A percentile compares a stretch with the other conserved stretches of the same genome.
These are phyloP conservation scores for Coemansia sp. DNA, from an alignment of 192 early-diverging fungal genomes.

Conservation along the genomic window DNA sequence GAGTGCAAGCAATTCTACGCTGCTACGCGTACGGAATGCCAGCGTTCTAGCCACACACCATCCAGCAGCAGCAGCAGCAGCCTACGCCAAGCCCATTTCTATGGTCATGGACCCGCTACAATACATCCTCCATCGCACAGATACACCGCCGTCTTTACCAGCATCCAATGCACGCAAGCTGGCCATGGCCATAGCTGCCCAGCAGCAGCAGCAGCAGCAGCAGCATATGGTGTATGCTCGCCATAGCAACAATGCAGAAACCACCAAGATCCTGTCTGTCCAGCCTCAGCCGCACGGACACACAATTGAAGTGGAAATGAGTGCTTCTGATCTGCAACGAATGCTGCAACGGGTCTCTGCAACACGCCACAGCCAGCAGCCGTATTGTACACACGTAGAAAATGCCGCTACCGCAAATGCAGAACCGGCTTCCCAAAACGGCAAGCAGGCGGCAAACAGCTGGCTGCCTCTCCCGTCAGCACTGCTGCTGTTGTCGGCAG, in stretches of 20 bases:
- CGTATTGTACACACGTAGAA: not conserved
- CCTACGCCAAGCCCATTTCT: not conserved
- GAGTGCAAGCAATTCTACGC: not conserved
- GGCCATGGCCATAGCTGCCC: constrained; percentile 1
- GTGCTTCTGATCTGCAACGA: constrained; percentile 10
- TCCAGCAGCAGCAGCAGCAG: constrained; percentile 3
- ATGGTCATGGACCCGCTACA: constrained; percentile 28
- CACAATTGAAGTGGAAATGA: constrained; percentile 33
- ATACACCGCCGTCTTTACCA: not conserved
- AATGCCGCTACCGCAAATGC: not conserved
- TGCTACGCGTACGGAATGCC: constrained; percentile 4
- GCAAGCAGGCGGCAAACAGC: no score
- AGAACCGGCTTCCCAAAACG: no score
- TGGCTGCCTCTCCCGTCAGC: no score
- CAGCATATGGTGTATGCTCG: not conserved
- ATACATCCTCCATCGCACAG: constrained; percentile 16
- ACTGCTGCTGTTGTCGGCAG: no score
- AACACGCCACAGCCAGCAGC: not conserved
- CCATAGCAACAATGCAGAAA: not conserved
- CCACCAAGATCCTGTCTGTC: constrained; percentile 9
- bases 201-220: not conserved
- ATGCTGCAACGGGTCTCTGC: constrained; percentile 6
- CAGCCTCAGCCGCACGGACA: constrained; percentile 9
- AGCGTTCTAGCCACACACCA: constrained; percentile 16
- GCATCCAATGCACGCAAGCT: not conserved